Percentiles rank a stretch among this genome's conserved stretches.
phyloP scores from a whole-genome alignment of 805 yeast genomes.

The Metschnikowia colocasiae region DNA sequence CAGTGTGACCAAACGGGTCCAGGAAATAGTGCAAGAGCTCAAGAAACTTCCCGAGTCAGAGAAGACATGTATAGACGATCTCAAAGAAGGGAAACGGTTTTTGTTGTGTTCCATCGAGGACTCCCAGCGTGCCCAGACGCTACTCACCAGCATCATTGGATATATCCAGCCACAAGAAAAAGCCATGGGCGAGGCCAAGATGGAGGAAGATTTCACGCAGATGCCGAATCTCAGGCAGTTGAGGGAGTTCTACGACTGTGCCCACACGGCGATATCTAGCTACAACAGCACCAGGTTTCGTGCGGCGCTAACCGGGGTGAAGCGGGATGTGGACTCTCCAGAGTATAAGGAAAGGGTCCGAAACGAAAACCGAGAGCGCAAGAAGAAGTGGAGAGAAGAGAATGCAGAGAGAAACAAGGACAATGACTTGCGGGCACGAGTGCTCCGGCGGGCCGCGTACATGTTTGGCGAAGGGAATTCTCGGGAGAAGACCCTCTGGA shows the following conservation, averaged over 20 bases:
- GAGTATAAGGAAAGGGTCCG: slow-evolving; percentile 57
- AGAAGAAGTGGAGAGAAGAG: slow-evolving; percentile 79
- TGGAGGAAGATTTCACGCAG: slow-evolving; percentile 7
- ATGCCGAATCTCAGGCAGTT: neutral
- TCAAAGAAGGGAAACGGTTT: slow-evolving; percentile 31
- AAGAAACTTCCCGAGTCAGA: slow-evolving; percentile 22
- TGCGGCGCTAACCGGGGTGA: slow-evolving; percentile 19
- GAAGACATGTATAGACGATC: slow-evolving; percentile 26
- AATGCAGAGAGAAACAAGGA: slow-evolving; percentile 81
- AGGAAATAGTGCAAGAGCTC: slow-evolving; percentile 11
- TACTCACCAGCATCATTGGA: slow-evolving; percentile 22
- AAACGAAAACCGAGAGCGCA: slow-evolving; percentile 68
- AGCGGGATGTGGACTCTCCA: slow-evolving; percentile 27
- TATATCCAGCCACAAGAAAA: slow-evolving; percentile 4
- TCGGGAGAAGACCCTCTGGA: slow-evolving; percentile 60
- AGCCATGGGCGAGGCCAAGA: neutral
- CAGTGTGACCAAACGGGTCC: slow-evolving; percentile 12
- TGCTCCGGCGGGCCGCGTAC: slow-evolving; percentile 64
- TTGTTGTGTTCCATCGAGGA: slow-evolving; percentile 19
- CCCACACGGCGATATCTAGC: slow-evolving; percentile 24
- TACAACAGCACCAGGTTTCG: slow-evolving; percentile 21
- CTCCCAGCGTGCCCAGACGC: slow-evolving; percentile 19
- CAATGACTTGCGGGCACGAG: slow-evolving; percentile 77
- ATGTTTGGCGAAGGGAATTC: slow-evolving; percentile 62
- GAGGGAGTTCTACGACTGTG: slow-evolving; percentile 16